Base-by-base conservation (phyloP, 768 basidiomycete genomes). In the Leccinellum rugosiceps region DNA sequence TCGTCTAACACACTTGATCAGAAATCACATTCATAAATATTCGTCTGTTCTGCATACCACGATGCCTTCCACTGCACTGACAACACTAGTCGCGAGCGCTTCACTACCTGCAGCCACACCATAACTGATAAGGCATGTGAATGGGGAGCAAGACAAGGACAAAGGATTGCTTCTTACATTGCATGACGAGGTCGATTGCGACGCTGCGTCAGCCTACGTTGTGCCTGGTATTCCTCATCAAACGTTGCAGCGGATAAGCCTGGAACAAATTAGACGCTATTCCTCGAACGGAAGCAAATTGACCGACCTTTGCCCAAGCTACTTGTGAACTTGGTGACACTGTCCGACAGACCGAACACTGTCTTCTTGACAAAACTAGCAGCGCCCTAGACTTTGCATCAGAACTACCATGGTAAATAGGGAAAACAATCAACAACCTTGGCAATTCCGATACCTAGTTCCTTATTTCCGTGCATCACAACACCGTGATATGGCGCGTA, bases 291-390 rank as follows among this genome's bases (percentile, higher is more conserved):
- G 26, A 6, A 23, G 1, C 11, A 47, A 57, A 15, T 50, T 44
- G 19, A 30, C 63, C 7, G 45, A 90, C 94, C 94, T 81, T 99
- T 99, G 44, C 96, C 93, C 59, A 99, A 86, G 70, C 94, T 97
- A 61, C 94, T 92, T 2, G 97, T 98, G 67, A 99, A 88, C 73
- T 98, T 98, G n/a, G 95, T 95, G 69, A 99, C 78, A 68, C 93
- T 96, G 67, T 99, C 96, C 32, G 91, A 90, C 44, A 99, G 71
- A 35, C 97, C 97, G 65, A 98, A 99, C 7, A 98, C 92, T 0
- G 96, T 97, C 77, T 99, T 99, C 79, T 98, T 98, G 54, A 98
- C 90, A 64, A 99, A 95, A 69, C 94, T 98, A 7, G 95, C 94
- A 0, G 96, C 96, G 46, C 97, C 97, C 89, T 95, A 64, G 0